phyloP scores from a whole-genome alignment of 2,329 filamentous ascomycete genomes.

The Hymenoscyphus scutula region DNA sequence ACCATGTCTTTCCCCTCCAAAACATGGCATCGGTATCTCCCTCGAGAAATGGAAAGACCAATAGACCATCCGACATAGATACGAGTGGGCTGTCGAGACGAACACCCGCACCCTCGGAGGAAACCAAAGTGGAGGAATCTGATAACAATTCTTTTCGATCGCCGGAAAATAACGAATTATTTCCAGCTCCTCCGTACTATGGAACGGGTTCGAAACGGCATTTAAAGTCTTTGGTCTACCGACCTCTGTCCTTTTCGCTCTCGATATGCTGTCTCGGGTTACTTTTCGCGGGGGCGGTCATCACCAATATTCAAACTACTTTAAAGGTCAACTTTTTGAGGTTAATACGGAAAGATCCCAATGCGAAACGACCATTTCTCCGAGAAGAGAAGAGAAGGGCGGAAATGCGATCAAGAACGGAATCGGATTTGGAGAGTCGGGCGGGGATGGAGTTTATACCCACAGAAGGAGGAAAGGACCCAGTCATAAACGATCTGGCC shows the following conservation, averaged over 20 bases:
- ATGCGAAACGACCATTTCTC: constrained; percentile 63
- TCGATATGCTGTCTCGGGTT: constrained; percentile 44
- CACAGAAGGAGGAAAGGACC: constrained; percentile 77
- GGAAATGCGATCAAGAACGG: constrained; percentile 55
- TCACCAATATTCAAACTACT: neutral
- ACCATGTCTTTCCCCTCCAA: constrained; percentile 10
- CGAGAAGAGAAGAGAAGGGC: constrained; percentile 66
- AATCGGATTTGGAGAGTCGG: constrained; percentile 42
- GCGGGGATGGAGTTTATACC: constrained; percentile 56
- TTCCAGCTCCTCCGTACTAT: constrained; percentile 80
- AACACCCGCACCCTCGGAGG: constrained; percentile 31
- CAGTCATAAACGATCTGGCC: constrained; percentile 71
- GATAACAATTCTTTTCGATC: neutral
- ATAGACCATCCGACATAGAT: constrained; percentile 26
- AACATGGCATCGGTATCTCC: neutral
- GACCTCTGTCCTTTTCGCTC: constrained; percentile 67
- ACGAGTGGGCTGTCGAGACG: constrained; percentile 33
- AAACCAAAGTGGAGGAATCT: constrained; percentile 17
- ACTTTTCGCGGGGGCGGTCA: neutral
- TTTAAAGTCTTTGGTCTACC: constrained; percentile 64
- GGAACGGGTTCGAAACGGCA: constrained; percentile 66
- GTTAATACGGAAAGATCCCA: constrained; percentile 58
- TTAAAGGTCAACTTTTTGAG: constrained; percentile 30
- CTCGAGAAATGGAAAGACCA: neutral
- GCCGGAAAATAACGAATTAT: constrained; percentile 73